A percentile compares a stretch with the other conserved stretches of the same genome.
Conservation (phyloP, 2,329 filamentous ascomycete genomes). For the Aspergillus sergii region DNA sequence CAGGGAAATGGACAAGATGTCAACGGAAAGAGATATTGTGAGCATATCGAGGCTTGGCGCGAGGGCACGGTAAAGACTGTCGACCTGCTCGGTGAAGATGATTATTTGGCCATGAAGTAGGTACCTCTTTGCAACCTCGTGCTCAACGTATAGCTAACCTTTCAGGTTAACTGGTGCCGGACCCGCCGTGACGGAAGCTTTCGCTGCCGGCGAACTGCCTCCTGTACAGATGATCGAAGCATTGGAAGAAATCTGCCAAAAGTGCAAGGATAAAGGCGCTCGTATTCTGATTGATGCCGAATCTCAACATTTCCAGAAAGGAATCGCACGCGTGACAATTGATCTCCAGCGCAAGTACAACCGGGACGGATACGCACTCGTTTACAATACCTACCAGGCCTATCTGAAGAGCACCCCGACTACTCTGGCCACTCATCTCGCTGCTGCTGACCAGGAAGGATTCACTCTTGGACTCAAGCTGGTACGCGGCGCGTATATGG, state of each 20-base stretch:
- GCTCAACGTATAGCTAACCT: neutral
- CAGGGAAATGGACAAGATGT: neutral
- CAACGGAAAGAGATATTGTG: slow-evolving; percentile 18
- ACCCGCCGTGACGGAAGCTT: slow-evolving; percentile 64
- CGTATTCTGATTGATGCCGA: slow-evolving; percentile 84
- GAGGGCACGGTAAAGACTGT: slow-evolving; percentile 76
- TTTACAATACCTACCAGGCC: slow-evolving; percentile 81
- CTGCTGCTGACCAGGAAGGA: slow-evolving; percentile 57
- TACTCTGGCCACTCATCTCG: slow-evolving; percentile 63
- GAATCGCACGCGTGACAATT: slow-evolving; percentile 80
- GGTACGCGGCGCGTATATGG: slow-evolving; percentile 74
- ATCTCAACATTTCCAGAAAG: slow-evolving; percentile 74
- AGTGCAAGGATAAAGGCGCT: slow-evolving; percentile 62
- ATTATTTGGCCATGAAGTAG: slow-evolving; percentile 67
- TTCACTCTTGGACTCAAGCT: slow-evolving; percentile 75
- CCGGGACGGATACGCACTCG: slow-evolving; percentile 62
- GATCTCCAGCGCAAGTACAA: slow-evolving; percentile 79
- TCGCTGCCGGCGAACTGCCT: slow-evolving; percentile 65
- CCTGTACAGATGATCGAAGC: slow-evolving; percentile 66
- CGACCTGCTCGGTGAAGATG: slow-evolving; percentile 47
- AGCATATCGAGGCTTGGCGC: slow-evolving; percentile 61
- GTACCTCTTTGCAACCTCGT: neutral
- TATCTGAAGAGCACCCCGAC: slow-evolving; percentile 68
- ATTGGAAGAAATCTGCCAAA: slow-evolving; percentile 70
- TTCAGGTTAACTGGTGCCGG: slow-evolving; percentile 76